These are phyloP conservation scores for Tetrapisispora pingtungensis DNA, from an alignment of 805 yeast genomes.

Conservation along the genomic window DNA sequence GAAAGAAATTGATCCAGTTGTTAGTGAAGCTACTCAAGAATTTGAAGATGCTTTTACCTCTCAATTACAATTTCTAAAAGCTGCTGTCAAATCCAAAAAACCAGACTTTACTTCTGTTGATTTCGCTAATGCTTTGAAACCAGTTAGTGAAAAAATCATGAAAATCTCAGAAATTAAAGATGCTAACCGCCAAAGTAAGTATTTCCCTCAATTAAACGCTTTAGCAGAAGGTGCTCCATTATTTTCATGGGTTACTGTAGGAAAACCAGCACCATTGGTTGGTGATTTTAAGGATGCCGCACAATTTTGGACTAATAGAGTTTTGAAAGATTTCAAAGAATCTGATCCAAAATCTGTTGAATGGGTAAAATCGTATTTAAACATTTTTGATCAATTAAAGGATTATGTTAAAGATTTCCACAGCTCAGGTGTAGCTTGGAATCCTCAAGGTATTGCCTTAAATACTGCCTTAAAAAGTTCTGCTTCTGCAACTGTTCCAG, in stretches of 20 bases:
- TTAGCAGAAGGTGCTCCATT: slow-evolving; percentile 85
- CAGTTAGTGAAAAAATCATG: slow-evolving; percentile 54
- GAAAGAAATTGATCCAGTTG: slow-evolving; percentile 38
- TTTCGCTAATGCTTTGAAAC: slow-evolving; percentile 49
- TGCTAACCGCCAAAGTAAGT: slow-evolving; percentile 55
- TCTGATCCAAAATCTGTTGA: slow-evolving; percentile 56
- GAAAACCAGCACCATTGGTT: slow-evolving; percentile 64
- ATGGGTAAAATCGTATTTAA: slow-evolving; percentile 67
- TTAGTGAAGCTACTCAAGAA: slow-evolving; percentile 37
- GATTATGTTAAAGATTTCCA: slow-evolving; percentile 68
- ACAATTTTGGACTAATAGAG: slow-evolving; percentile 88
- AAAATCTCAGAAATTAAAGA: slow-evolving; percentile 61
- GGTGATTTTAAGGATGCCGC: slow-evolving; percentile 85
- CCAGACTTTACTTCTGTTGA: slow-evolving; percentile 49
- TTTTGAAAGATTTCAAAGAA: slow-evolving; percentile 74
- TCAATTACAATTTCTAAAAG: slow-evolving; percentile 49
- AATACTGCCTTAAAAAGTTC: slow-evolving; percentile 15
- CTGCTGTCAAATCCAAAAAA: slow-evolving; percentile 52
- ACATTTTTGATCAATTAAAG: slow-evolving; percentile 59
- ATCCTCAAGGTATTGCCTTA: slow-evolving; percentile 47
- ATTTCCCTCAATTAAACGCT: slow-evolving; percentile 64
- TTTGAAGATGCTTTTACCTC: slow-evolving; percentile 43
- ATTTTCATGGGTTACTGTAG: slow-evolving; percentile 79
- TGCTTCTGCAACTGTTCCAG: slow-evolving; percentile 6
- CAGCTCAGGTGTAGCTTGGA: slow-evolving; percentile 81